Percentiles rank a stretch among this genome's conserved stretches.
These are phyloP conservation scores for Mycena rebaudengoi DNA, from an alignment of 768 basidiomycete species.

Conservation along the genomic window DNA sequence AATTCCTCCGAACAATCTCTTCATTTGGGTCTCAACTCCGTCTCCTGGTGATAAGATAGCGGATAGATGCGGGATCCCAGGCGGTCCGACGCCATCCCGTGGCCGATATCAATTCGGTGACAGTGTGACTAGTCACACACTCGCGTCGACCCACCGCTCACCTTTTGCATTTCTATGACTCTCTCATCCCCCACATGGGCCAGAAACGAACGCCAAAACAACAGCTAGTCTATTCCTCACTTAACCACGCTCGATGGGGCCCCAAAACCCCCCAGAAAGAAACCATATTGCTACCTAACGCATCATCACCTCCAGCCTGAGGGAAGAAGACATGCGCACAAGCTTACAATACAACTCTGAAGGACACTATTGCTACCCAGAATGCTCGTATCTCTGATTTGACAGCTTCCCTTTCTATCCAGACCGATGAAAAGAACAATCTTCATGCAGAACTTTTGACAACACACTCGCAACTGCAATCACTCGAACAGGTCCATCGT, in stretches of 20 bases:
- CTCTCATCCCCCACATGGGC: neutral
- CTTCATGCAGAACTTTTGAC: no score
- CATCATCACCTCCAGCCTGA: neutral
- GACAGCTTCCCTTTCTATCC: neutral
- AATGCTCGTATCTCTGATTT: neutral
- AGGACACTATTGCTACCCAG: neutral
- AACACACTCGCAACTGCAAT: neutral
- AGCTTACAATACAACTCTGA: neutral
- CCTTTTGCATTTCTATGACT: neutral
- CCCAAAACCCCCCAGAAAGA: neutral
- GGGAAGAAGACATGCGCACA: neutral
- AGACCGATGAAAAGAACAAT: neutral
- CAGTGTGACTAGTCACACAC: neutral
- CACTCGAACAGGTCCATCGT: neutral
- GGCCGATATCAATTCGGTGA: neutral
- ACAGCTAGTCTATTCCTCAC: neutral
- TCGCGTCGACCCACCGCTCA: neutral
- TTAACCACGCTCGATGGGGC: neutral
- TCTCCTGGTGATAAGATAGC: no score
- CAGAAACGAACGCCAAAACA: neutral
- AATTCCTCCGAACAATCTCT: no score
- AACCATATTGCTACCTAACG: neutral
- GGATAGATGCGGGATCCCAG: no score
- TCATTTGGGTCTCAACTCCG: no score
- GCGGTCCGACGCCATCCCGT: neutral